phyloP scores from a whole-genome alignment of 2,329 filamentous ascomycete species.

The Colletotrichum sp. region DNA sequence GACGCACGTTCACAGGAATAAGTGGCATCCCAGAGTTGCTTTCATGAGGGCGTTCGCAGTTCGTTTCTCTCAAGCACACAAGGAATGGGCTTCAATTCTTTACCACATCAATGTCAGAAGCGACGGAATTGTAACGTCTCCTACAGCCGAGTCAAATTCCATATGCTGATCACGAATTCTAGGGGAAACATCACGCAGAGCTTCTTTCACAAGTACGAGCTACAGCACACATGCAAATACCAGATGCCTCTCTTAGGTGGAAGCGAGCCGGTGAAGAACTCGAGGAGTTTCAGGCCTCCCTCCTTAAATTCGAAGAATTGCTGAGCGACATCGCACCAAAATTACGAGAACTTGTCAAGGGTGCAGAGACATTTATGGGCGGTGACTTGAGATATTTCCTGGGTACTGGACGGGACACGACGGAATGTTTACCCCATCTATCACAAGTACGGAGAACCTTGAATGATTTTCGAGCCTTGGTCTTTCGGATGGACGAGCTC shows the following conservation, averaged over 20 bases:
- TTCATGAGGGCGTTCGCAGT: not conserved
- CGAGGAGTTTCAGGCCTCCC: no score
- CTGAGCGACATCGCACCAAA: not conserved
- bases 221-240: no score
- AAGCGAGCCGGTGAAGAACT: no score
- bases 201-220: no score
- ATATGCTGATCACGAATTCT: no score
- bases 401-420: not conserved
- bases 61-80: not conserved
- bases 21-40: not conserved
- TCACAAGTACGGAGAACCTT: no score
- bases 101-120: not conserved
- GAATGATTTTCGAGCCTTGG: no score
- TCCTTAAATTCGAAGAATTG: not conserved
- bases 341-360: not conserved
- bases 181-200: no score
- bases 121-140: no score
- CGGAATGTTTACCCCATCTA: not conserved
- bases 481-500: no score
- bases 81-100: not conserved
- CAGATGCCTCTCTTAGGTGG: no score
- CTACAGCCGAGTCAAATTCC: not conserved
- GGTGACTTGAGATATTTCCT: not conserved
- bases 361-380: not conserved
- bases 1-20: accelerated